phyloP scores from a whole-genome alignment of 768 basidiomycete species.

The Gymnopilus junonius region DNA sequence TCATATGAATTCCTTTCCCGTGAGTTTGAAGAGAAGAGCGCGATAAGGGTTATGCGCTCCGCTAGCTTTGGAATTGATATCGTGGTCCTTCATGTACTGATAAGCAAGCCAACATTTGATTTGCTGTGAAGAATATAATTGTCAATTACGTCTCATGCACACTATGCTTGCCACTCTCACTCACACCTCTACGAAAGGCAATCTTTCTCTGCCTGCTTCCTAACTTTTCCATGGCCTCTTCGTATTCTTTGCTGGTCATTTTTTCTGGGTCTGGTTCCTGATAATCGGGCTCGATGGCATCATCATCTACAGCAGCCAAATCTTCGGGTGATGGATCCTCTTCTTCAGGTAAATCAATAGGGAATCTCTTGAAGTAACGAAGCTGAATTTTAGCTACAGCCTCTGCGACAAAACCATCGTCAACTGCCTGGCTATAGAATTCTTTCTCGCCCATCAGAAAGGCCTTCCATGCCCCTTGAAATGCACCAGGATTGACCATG shows the following conservation, averaged over 20 bases:
- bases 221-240: not conserved
- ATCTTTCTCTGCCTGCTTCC: not conserved
- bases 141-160: not conserved
- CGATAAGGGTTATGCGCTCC: conserved; percentile 12
- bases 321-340: not conserved
- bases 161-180: not conserved
- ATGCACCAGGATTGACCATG: not conserved
- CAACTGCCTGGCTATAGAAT: not conserved
- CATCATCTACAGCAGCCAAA: conserved; percentile 8
- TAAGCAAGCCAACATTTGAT: conserved; percentile 20
- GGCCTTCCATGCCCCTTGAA: not conserved
- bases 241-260: not conserved
- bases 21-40: conserved; percentile 13
- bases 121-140: conserved; percentile 18
- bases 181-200: conserved; percentile 5
- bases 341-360: not conserved
- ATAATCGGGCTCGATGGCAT: not conserved
- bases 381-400: not conserved
- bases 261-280: not conserved
- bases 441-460: not conserved
- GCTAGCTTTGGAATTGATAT: conserved; percentile 6
- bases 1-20: not conserved
- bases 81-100: conserved; percentile 19
- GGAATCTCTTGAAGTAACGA: conserved; percentile 1
- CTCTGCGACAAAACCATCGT: not conserved